phyloP scores from a whole-genome alignment of 2,329 filamentous ascomycete genomes.

The Furcasterigmium sp. region DNA sequence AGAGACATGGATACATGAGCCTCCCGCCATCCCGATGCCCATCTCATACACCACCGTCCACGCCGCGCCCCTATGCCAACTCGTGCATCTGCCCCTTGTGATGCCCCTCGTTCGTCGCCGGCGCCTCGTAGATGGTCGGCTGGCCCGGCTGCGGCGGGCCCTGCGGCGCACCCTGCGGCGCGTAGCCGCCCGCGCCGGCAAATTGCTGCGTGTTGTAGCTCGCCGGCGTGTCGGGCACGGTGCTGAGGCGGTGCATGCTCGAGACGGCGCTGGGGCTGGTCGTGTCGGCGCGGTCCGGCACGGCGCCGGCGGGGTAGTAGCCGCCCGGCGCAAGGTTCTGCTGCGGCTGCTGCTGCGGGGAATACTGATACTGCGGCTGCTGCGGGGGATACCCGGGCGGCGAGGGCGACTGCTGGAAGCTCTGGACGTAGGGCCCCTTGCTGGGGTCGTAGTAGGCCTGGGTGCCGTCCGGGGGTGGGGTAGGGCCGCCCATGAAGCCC shows the following conservation, averaged over 20 bases:
- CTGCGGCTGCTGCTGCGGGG: not conserved
- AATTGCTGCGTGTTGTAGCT: slow-evolving; percentile 15
- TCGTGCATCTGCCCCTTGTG: slow-evolving; percentile 36
- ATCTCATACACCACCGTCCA: no score
- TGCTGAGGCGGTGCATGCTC: slow-evolving; percentile 7
- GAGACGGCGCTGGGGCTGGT: slow-evolving; percentile 10
- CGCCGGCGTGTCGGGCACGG: slow-evolving; percentile 5
- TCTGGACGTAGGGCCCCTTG: slow-evolving; percentile 8
- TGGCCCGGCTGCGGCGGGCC: slow-evolving; percentile 17
- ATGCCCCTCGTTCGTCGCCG: slow-evolving; percentile 19
- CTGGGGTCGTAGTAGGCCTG: slow-evolving; percentile 22
- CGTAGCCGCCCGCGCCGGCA: slow-evolving; percentile 5
- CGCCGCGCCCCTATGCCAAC: slow-evolving; percentile 20
- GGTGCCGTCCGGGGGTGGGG: slow-evolving; percentile 3
- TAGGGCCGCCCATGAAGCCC: slow-evolving; percentile 2
- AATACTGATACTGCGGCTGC: slow-evolving; percentile 14
- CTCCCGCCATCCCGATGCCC: not conserved
- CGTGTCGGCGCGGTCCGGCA: slow-evolving; percentile 10
- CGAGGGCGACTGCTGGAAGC: slow-evolving; percentile 1
- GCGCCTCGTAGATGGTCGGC: slow-evolving; percentile 30
- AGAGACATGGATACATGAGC: no score
- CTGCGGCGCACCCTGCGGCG: slow-evolving; percentile 6
- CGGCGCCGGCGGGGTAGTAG: not conserved
- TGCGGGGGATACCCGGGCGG: slow-evolving; percentile 8
- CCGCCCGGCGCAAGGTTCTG: not conserved